Conservation (phyloP, 2,329 filamentous ascomycete species). For the Cordyceps cateniannulata region DNA sequence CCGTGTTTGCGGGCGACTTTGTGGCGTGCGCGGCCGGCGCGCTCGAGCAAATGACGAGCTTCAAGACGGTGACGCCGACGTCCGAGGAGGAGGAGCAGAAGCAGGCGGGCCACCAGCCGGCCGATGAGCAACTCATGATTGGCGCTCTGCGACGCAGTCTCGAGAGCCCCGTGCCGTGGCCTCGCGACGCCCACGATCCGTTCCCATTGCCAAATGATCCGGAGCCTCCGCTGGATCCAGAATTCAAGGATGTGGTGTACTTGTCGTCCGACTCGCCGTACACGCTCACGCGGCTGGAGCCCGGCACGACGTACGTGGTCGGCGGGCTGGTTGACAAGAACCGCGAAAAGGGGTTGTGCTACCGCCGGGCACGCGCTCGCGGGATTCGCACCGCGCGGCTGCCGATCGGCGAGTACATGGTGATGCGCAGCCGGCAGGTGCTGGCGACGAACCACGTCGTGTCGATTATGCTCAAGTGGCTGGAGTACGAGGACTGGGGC, state of each 20-base stretch:
- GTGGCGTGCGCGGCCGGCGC: constrained; percentile 60
- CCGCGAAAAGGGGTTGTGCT: constrained; percentile 89
- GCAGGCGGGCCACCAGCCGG: neutral
- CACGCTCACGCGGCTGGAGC: constrained; percentile 74
- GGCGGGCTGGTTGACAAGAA: constrained; percentile 96
- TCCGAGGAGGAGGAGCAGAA: neutral
- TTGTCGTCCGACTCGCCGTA: constrained; percentile 87
- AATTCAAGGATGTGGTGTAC: constrained; percentile 61
- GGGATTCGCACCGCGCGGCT: constrained; percentile 84
- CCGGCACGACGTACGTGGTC: constrained; percentile 86
- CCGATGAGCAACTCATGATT: constrained; percentile 43
- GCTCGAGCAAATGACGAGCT: constrained; percentile 55
- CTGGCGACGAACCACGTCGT: constrained; percentile 93
- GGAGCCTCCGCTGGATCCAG: constrained; percentile 25
- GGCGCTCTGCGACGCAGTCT: constrained; percentile 46
- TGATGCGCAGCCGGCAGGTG: constrained; percentile 80
- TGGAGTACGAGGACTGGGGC: constrained; percentile 87
- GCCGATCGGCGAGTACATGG: constrained; percentile 91
- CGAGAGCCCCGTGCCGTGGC: constrained; percentile 24
- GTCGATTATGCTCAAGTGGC: constrained; percentile 92
- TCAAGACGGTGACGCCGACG: constrained; percentile 25
- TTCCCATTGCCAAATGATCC: constrained; percentile 27
- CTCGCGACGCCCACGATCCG: constrained; percentile 25
- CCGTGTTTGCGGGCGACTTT: constrained; percentile 70
- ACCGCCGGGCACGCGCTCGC: constrained; percentile 66